A percentile compares a stretch with the other conserved stretches of the same genome.
Evolutionary conservation across 805 yeast genomes (phyloP).

Genomic region (Nakazawaea holstii): DNA sequence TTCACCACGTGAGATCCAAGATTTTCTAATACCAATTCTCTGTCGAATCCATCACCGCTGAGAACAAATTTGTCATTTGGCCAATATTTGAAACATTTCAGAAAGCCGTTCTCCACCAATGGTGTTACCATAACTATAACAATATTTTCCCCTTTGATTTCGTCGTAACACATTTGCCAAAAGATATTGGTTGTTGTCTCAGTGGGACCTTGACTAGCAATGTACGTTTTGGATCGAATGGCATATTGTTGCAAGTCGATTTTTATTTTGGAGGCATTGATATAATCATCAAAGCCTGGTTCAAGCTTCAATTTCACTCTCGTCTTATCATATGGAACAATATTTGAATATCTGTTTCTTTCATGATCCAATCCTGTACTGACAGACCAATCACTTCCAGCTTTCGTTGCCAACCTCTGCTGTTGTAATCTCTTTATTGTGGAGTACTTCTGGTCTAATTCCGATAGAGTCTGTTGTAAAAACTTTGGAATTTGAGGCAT

Average conservation of each 20-base stretch:
- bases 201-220: conserved; percentile 70
- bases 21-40: conserved; percentile 2
- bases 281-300: conserved; percentile 25
- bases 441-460: conserved; percentile 1
- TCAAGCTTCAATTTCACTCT: conserved; percentile 37
- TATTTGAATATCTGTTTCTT: conserved; percentile 57
- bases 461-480: not conserved
- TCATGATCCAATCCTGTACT: conserved; percentile 13
- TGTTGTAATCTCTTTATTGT: not conserved
- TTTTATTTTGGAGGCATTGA: conserved; percentile 30
- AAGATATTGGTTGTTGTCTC: conserved; percentile 33
- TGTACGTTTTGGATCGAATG: conserved; percentile 31
- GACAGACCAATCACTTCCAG: conserved; percentile 16
- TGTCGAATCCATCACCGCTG: conserved; percentile 11
- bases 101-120: conserved; percentile 33
- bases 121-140: conserved; percentile 75
- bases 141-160: conserved; percentile 23
- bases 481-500: conserved; percentile 2
- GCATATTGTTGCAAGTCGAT: conserved; percentile 13
- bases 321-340: conserved; percentile 61
- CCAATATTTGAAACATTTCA: conserved; percentile 40
- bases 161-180: conserved; percentile 35
- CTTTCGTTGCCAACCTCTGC: not conserved
- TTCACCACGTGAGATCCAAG: not conserved
- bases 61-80: conserved; percentile 12